These are phyloP conservation scores for Boechera stricta DNA, from an alignment of 345 rosid species.

Conservation along the genomic window DNA sequence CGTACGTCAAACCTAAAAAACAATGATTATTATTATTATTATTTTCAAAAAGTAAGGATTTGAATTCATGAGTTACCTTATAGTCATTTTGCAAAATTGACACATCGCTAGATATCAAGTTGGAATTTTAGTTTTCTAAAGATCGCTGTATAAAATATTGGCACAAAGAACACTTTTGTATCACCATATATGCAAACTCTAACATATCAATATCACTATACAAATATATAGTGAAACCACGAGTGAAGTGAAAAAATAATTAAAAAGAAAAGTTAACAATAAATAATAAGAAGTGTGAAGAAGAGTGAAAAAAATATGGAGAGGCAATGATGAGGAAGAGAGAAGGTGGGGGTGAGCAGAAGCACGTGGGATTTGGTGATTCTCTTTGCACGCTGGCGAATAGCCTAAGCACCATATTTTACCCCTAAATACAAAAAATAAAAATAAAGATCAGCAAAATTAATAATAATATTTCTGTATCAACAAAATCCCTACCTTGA, in stretches of 20 bases:
- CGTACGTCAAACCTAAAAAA: neutral
- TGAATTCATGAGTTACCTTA: neutral
- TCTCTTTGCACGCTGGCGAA: constrained; percentile 64
- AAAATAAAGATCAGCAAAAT: neutral
- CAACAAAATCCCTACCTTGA: constrained; percentile 24
- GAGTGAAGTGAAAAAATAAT: too few species aligned
- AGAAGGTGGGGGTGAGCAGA: constrained; percentile 76
- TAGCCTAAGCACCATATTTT: constrained; percentile 33
- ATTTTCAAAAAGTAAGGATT: neutral
- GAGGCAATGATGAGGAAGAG: constrained; percentile 79
- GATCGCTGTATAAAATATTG: too few species aligned
- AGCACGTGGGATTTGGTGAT: constrained; percentile 79
- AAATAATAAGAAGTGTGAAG: constrained; percentile 37
- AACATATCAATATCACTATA: neutral
- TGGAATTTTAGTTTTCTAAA: too few species aligned
- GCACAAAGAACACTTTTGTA: neutral
- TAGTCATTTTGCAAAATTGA: neutral
- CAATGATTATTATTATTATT: neutral
- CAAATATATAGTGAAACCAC: neutral
- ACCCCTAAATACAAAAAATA: neutral
- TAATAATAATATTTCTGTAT: constrained; percentile 12
- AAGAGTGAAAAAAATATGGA: constrained; percentile 38
- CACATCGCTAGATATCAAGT: neutral
- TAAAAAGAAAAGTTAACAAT: neutral
- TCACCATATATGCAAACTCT: neutral